Percentiles rank a stretch among this genome's conserved stretches.
Evolutionary conservation across 306 rosid genomes (phyloP).

Genomic region (Coriaria nepalensis): DNA sequence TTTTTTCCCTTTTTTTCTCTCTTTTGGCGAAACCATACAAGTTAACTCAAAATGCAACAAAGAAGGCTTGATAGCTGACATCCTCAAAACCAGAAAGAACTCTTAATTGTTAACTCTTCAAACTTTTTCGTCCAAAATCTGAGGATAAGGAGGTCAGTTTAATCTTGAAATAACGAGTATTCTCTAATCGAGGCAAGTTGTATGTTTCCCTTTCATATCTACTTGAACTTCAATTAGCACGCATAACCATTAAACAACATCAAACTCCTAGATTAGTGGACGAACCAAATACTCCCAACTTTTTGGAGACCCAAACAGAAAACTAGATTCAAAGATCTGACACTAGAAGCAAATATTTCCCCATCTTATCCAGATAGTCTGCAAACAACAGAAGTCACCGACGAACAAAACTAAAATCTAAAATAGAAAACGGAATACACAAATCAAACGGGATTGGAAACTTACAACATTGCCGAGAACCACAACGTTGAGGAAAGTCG

Average conservation of each 20-base stretch:
- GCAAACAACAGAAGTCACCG: too few relatives aligned
- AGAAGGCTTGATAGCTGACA: too few relatives aligned
- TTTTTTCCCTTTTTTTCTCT: too few relatives aligned
- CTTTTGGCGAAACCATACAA: too few relatives aligned
- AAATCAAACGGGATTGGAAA: conserved; percentile 11
- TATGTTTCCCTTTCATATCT: background rate
- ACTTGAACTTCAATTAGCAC: background rate
- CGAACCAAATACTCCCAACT: conserved; percentile 2
- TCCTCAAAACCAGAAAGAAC: too few relatives aligned
- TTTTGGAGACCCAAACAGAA: conserved; percentile 1
- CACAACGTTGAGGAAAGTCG: conserved; percentile 89
- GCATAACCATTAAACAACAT: background rate
- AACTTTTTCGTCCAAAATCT: too few relatives aligned
- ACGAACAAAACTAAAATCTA: background rate
- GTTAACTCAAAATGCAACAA: too few relatives aligned
- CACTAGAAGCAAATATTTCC: background rate
- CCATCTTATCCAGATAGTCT: background rate
- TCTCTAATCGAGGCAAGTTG: too few relatives aligned
- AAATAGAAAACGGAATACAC: background rate
- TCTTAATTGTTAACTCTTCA: too few relatives aligned
- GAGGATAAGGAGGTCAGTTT: too few relatives aligned
- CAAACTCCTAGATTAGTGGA: background rate
- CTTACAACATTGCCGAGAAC: conserved; percentile 92
- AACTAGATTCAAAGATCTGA: conserved; percentile 15
- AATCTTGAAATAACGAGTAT: too few relatives aligned